Conservation (phyloP, 2,329 filamentous ascomycete species). For the Sporothrix pseudoabietina region DNA sequence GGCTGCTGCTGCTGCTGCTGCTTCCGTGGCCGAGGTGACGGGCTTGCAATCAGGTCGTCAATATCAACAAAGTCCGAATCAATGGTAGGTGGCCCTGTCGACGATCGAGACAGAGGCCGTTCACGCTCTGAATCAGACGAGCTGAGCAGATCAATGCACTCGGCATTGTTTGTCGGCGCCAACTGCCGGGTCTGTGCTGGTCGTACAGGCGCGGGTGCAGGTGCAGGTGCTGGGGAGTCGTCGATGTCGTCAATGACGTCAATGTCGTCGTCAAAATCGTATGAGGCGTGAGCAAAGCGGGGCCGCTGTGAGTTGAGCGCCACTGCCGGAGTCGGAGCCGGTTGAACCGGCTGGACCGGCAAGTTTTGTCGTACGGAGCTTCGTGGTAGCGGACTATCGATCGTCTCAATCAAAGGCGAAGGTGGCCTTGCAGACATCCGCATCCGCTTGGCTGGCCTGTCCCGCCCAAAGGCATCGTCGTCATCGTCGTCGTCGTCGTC, state of each 20-base stretch:
- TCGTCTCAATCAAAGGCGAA: not conserved
- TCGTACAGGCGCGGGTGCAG: not conserved
- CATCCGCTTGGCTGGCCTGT: constrained; percentile 5
- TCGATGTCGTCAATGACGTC: not conserved
- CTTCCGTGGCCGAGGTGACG: not conserved
- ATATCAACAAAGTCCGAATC: constrained; percentile 23
- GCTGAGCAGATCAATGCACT: constrained; percentile 31
- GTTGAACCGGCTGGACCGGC: not conserved
- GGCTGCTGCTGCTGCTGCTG: not conserved
- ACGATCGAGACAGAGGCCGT: not conserved
- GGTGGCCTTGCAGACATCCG: not conserved
- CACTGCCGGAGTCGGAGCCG: not conserved
- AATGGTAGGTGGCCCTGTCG: not conserved
- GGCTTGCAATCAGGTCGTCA: constrained; percentile 21
- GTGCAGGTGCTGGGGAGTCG: not conserved
- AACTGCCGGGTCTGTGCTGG: not conserved
- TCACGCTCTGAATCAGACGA: constrained; percentile 27
- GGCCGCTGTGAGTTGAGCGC: not conserved
- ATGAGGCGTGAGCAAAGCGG: not conserved
- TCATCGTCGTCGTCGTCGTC: not conserved
- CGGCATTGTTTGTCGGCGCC: not conserved
- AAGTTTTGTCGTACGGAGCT: not conserved
- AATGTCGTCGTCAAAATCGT: not conserved
- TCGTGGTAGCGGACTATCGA: not conserved
- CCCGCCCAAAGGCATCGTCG: not conserved